phyloP scores from a whole-genome alignment of 345 rosid genomes.

The Odontarrhena argentea region DNA sequence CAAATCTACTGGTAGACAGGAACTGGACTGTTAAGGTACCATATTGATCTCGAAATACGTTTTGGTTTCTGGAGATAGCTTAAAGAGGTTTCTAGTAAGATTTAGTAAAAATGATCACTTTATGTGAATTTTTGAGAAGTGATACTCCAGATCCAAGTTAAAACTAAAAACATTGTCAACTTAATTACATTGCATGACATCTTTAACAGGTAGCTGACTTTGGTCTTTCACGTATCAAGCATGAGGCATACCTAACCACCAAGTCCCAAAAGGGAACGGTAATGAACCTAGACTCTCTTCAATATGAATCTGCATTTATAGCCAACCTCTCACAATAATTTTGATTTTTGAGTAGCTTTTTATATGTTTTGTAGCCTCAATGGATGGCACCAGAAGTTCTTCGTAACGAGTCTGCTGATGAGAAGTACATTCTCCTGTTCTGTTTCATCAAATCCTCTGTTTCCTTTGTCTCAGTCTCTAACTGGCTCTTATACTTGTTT shows the following conservation, averaged over 20 bases:
- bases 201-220: constrained; percentile 87
- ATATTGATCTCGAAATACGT: constrained; percentile 10
- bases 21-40: constrained; percentile 94
- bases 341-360: not conserved
- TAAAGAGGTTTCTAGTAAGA: constrained; percentile 1
- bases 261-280: constrained; percentile 96
- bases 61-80: constrained; percentile 5
- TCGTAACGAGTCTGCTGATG: constrained; percentile 93
- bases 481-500: constrained; percentile 29
- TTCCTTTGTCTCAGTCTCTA: not conserved
- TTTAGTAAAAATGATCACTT: not conserved
- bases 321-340: constrained; percentile 1
- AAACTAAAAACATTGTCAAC: not conserved
- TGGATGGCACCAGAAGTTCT: constrained; percentile 99
- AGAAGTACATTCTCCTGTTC: constrained; percentile 62
- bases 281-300: constrained; percentile 26
- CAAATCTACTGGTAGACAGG: constrained; percentile 91
- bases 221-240: constrained; percentile 96
- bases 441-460: constrained; percentile 4
- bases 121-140: constrained; percentile 5
- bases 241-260: constrained; percentile 71
- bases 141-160: not conserved
- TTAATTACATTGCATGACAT: constrained; percentile 5
- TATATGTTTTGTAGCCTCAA: constrained; percentile 69
- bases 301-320: not conserved